phyloP scores from a whole-genome alignment of 2,329 filamentous ascomycete genomes.

The Aureobasidium pullulans region DNA sequence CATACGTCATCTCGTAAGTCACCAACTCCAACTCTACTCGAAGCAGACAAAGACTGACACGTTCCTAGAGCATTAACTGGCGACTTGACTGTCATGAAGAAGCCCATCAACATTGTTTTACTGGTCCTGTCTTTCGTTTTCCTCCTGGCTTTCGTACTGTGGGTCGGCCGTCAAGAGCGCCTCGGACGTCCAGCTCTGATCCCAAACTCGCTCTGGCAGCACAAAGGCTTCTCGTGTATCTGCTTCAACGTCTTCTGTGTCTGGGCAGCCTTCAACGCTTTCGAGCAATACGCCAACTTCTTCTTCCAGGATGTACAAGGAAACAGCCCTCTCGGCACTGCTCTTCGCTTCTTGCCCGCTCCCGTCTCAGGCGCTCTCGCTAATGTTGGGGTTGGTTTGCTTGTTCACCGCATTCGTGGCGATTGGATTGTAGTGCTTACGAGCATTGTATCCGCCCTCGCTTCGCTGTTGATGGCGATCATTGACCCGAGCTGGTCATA shows the following conservation, averaged over 20 bases:
- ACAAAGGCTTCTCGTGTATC: constrained; percentile 47
- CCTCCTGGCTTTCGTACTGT: constrained; percentile 46
- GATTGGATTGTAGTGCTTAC: constrained; percentile 31
- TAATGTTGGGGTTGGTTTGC: constrained; percentile 40
- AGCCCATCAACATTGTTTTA: constrained; percentile 27
- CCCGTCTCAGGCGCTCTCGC: constrained; percentile 33
- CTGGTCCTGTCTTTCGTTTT: constrained; percentile 37
- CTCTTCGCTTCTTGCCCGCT: constrained; percentile 37
- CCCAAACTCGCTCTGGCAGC: constrained; percentile 57
- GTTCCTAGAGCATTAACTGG: constrained; percentile 19
- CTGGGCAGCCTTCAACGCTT: constrained; percentile 32
- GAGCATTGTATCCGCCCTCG: constrained; percentile 30
- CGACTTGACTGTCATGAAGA: constrained; percentile 18
- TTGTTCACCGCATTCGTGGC: constrained; percentile 39
- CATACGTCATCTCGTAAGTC: constrained; percentile 43
- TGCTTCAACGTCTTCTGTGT: constrained; percentile 39
- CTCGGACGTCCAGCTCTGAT: constrained; percentile 48
- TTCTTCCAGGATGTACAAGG: constrained; percentile 38
- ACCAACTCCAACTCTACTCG: constrained; percentile 15
- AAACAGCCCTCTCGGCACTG: constrained; percentile 28
- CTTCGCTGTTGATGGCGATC: constrained; percentile 40
- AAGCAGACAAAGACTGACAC: background rate
- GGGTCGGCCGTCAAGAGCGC: constrained; percentile 46
- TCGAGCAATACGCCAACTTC: constrained; percentile 35
- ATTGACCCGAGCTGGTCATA: constrained; percentile 39